Evolutionary conservation across 441 rosid species (phyloP).

Genomic region (Francoa sonchifolia): DNA sequence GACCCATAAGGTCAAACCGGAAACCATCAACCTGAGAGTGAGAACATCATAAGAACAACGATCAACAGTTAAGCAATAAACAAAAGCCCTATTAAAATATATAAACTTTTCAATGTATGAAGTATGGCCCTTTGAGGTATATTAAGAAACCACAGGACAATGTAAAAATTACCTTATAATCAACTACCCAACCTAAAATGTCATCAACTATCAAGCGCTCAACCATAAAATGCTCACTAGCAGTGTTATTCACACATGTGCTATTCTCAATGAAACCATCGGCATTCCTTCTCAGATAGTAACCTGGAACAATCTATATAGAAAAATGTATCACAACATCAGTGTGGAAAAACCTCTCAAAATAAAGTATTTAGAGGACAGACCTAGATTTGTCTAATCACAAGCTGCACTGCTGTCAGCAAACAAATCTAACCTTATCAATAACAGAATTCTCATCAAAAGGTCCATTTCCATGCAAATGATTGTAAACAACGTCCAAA

Average conservation of each 20-base stretch:
- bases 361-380: conserved; percentile 2
- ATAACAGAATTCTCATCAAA: conserved; percentile 68
- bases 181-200: conserved; percentile 68
- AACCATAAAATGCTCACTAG: conserved; percentile 97
- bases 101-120: background rate
- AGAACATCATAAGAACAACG: conserved; percentile 15
- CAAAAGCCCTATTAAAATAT: background rate
- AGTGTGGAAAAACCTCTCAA: conserved; percentile 6
- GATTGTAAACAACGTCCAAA: conserved; percentile 93
- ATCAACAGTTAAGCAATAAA: conserved; percentile 11
- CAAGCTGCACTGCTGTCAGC: conserved; percentile 2
- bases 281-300: conserved; percentile 77
- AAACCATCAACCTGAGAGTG: conserved; percentile 86
- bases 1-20: conserved; percentile 97
- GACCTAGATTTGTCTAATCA: background rate
- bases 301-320: conserved; percentile 92
- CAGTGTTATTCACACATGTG: conserved; percentile 85
- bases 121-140: background rate
- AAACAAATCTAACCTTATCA: conserved; percentile 57
- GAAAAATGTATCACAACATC: conserved; percentile 13
- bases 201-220: conserved; percentile 83
- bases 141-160: background rate
- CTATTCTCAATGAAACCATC: conserved; percentile 82
- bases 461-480: conserved; percentile 85
- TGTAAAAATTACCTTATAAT: conserved; percentile 61